Evolutionary conservation across 441 rosid species (phyloP).

Genomic region (Syzygium syzygioides): DNA sequence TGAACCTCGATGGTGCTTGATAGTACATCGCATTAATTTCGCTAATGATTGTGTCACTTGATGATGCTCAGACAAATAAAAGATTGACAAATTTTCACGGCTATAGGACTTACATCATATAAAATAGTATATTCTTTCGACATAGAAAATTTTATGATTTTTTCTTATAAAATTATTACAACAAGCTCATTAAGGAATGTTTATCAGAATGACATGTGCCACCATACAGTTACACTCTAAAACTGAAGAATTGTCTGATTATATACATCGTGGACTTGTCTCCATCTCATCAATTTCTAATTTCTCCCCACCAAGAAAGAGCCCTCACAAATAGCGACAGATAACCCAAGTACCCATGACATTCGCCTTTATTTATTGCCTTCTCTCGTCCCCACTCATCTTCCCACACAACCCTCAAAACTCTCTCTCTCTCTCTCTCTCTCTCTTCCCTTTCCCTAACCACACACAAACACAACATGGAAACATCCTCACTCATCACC

Average conservation of each 20-base stretch:
- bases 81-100: not conserved
- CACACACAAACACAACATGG: constrained; percentile 21
- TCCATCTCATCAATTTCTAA: not conserved
- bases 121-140: not conserved
- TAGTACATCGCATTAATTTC: not conserved
- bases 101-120: not conserved
- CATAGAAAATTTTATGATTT: not conserved
- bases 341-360: not conserved
- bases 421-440: not conserved
- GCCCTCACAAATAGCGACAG: not conserved
- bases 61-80: not conserved
- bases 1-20: not conserved
- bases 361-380: constrained; percentile 14
- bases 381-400: constrained; percentile 14
- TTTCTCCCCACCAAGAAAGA: not conserved
- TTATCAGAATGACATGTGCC: not conserved
- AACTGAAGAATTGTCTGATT: not conserved
- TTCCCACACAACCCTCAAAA: constrained; percentile 12
- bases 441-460: not conserved
- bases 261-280: not conserved
- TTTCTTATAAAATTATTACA: not conserved
- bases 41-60: not conserved
- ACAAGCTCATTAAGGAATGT: not conserved
- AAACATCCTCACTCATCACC: constrained; percentile 19
- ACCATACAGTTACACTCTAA: not conserved